Base-by-base conservation (phyloP, 2,329 filamentous ascomycete genomes). In the Colletotrichum neosansevieriae region DNA sequence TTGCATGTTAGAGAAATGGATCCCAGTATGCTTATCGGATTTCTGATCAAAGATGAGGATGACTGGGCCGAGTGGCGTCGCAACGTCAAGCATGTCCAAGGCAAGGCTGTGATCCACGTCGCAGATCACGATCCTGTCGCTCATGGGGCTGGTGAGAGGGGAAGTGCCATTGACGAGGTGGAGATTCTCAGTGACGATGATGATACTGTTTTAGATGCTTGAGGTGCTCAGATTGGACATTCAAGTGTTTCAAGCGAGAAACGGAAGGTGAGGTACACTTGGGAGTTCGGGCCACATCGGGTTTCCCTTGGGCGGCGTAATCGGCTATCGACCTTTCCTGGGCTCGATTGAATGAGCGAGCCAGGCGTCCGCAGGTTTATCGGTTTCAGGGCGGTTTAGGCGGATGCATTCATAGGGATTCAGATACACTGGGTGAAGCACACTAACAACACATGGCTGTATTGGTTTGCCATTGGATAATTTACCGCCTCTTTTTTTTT, bases 21-120 rank as follows among this genome's bases (percentile, higher is more conserved):
- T 75, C 96, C 96, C 0, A 98, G 94, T 75, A 99, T 99, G 96
- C 82, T 99, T 47, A 93, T 99, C 72, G 95, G 94, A 4, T 98
- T 98, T 75, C 81, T 99, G 40, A 94, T 99, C 70, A 88, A 86
- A 45, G 89, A 92, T 66, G 90, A 95, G 73, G 86, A 90, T 49
- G 96, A 99, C 72, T 98, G 95, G 91, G 81, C 86, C 44, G 86
- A 89, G 60, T 98, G 94, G 94, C 91, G 93, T 75, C 84, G 87
- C 67, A 87, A 89, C n/a, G 86, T 97, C 2, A 89, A 89, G 72
- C 88, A 92, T 73, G 89, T 92, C 9, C 89, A 92, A 73, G 92
- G 93, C 21, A 98, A 97, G 78, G 85, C 90, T 6, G 93, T 99
- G 59, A 92, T 98, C 56, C 93, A 95, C 73, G 89, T 98, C 32